Percentiles rank a stretch among this genome's conserved stretches.
These are phyloP conservation scores for Hamamelis virginiana DNA, from an alignment of 164 flowering plant species.

Conservation along the genomic window DNA sequence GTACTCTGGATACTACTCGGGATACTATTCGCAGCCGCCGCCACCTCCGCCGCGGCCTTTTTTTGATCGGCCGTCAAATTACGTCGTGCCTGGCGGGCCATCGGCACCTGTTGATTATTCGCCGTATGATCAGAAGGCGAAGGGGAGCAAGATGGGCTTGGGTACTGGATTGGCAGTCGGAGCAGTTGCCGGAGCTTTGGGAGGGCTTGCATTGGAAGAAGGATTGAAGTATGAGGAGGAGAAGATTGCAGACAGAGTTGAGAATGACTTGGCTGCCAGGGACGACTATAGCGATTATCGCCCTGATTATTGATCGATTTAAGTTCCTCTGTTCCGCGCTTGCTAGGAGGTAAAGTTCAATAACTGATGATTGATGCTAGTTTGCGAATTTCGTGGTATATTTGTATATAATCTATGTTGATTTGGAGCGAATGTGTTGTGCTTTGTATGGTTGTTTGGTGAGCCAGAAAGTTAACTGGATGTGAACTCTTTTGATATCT, in stretches of 20 bases:
- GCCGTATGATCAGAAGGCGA: constrained; percentile 45
- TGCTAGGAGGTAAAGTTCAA: neutral
- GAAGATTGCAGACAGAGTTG: constrained; percentile 56
- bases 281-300: constrained; percentile 55
- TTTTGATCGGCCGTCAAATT: constrained; percentile 36
- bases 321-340: no score
- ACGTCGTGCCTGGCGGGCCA: constrained; percentile 61
- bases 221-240: constrained; percentile 70
- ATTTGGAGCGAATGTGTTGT: neutral
- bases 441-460: neutral
- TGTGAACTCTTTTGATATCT: neutral
- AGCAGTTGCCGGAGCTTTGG: constrained; percentile 62
- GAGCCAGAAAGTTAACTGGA: neutral
- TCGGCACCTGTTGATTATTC: constrained; percentile 77
- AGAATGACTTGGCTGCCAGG: constrained; percentile 39
- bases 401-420: constrained; percentile 5
- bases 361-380: neutral
- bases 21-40: constrained; percentile 40
- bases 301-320: constrained; percentile 31
- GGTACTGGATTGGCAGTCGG: constrained; percentile 71
- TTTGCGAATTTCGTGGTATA: neutral
- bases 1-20: constrained; percentile 18
- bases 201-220: constrained; percentile 69
- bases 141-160: constrained; percentile 46
- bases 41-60: constrained; percentile 44